Base-by-base conservation (phyloP, 176 grass and related monocot genomes). In the Chrysopogon serrulatus region DNA sequence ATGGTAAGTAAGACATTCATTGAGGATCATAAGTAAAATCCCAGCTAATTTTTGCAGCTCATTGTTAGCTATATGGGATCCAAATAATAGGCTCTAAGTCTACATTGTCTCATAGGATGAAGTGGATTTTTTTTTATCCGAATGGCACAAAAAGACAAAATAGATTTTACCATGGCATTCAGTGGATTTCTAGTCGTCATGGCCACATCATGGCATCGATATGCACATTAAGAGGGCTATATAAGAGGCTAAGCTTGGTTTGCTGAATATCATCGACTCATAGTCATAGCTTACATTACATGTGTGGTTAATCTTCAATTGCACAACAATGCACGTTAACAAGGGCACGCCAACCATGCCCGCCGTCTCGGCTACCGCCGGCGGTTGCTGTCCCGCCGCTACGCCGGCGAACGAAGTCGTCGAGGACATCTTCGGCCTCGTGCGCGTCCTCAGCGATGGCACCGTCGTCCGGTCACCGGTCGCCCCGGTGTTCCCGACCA, bases 361-460 rank as follows among this genome's bases (percentile, higher is more conserved):
- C 11, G 73, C 65, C 83, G 34, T 64, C 53, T 66, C 73, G 21
- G 51, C 78, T 9, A 43, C 71, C 64, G 2, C 34, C 26, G 27
- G 57, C 30, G 66, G n/a, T n/a, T 39, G 68, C 59, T 65, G 57
- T 34, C 26, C 78, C 8, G 18, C 86, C 9, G 70, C 83, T 0
- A 81, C 80, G 15, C 43, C 74, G 12, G 43, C 59, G 1, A 36
- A 71, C 26, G 68, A 61, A n/a, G 83, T 86, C 35, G 79, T 66
- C 11, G 88, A 90, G 65, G 83, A 90, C 73, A 56, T 86, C 65
- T 36, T 24, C 35, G 83, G 88, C 17, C 65, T 90, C 23, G 65
- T 90, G 15, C 88, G 73, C 12, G 56, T 90, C 67, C 83, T 90
- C 12, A 37, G 72, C 21, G 83, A 94, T 17, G 92, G 92, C 66